A percentile compares a stretch with the other conserved stretches of the same genome.
Evolutionary conservation across 1,284 basidiomycete genomes (phyloP).

Genomic region (Cryptococcus jaspeensis): DNA sequence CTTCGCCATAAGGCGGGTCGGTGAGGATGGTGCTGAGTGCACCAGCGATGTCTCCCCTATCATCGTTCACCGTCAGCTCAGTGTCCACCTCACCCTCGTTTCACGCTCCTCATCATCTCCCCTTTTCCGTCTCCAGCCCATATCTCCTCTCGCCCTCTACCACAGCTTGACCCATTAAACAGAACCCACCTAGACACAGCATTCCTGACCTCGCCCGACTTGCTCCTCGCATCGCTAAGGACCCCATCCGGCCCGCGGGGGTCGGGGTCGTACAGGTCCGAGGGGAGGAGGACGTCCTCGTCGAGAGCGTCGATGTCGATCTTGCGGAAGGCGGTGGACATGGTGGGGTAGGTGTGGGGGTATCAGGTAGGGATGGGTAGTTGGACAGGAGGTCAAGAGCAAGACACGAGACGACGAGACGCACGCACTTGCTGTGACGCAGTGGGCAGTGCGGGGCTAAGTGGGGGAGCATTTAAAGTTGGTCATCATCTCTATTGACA

Average conservation of each 20-base stretch:
- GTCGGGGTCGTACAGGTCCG: conserved; percentile 84
- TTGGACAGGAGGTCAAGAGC: too few species aligned
- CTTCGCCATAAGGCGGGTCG: conserved; percentile 77
- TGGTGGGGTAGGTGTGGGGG: conserved; percentile 40
- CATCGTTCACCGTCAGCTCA: too few species aligned
- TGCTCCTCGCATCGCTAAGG: conserved; percentile 71
- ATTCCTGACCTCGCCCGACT: conserved; percentile 69
- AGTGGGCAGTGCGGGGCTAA: too few species aligned
- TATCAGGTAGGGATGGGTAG: too few species aligned
- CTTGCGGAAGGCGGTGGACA: conserved; percentile 79
- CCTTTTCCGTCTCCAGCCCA: background rate
- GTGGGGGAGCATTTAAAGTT: too few species aligned
- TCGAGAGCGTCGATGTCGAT: conserved; percentile 89
- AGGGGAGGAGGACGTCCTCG: conserved; percentile 81
- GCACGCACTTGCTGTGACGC: too few species aligned
- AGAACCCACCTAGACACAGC: conserved; percentile 66
- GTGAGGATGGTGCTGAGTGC: conserved; percentile 71
- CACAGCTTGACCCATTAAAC: background rate
- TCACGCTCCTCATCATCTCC: too few species aligned
- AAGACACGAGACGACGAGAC: too few species aligned
- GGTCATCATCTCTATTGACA: too few species aligned
- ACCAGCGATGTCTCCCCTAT: conserved; percentile 68
- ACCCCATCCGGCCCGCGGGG: conserved; percentile 74
- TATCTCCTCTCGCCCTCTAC: background rate
- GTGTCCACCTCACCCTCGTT: too few species aligned